Evolutionary conservation across 2,329 filamentous ascomycete species (phyloP), one percentile per base, ranked within the genome.

Genomic region (Pyrenophora teres): DNA sequence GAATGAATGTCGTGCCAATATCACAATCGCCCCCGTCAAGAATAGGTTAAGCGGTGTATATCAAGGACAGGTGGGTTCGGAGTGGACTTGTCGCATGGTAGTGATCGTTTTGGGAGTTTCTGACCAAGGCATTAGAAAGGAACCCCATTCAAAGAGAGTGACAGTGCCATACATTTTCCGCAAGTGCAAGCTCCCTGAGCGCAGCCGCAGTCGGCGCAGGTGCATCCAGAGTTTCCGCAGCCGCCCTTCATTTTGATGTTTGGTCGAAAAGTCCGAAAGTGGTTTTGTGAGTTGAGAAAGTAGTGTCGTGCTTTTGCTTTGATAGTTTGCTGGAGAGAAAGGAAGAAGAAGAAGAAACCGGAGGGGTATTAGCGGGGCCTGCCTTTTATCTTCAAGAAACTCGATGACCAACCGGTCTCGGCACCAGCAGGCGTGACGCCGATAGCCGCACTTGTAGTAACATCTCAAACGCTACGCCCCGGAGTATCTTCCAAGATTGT

Each of bases 161-260:
- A 23, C 27, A 37, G 23, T 3, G 30, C 50, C 54, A 25, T 54
- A 57, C 54, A 57, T 38, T 54, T 52, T 46, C 58, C 59, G 68
- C 69, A 71, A 55, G 59, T 64, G 67, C 69, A 71, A 44, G 62
- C 59, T 46, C 69, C 69, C 45, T 54, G 52, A 33, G 68, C 61
- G 62, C 69, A 71, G 53, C 60, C 59, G 62, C 69, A 71, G 51
- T 69, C 62, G 62, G 64, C 65, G 64, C 69, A 71, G 52, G 61
- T 64, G 68, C 69, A 71, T 48, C 64, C 63, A 52, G 62, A 54
- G 57, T 64, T 67, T 67, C 68, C 67, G 56, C 69, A 71, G 64
- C 66, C 68, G 39, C 47, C 43, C 58, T 68, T 64, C 69, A 71
- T 71, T 23, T 64, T 71, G 59, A 60, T 44, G n/a, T 30, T 40